A percentile compares a stretch with the other conserved stretches of the same genome.
Conservation (phyloP, 2,329 filamentous ascomycete genomes). For the Alternaria metachromatica region DNA sequence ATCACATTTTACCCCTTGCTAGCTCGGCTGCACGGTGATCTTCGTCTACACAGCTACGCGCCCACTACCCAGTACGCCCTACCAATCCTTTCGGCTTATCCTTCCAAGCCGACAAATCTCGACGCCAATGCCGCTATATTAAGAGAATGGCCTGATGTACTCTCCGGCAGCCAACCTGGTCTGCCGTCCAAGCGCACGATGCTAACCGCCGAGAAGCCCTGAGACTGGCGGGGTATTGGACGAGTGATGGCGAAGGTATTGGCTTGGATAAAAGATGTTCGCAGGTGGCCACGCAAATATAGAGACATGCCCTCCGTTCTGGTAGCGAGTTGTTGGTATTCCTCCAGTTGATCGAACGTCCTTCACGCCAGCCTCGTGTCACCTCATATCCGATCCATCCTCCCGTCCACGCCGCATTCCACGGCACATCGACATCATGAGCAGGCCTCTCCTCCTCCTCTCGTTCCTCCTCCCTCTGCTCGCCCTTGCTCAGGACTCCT, state of each 20-base stretch:
- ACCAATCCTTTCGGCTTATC: constrained; percentile 39
- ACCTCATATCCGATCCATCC: constrained; percentile 29
- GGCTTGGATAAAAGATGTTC: constrained; percentile 28
- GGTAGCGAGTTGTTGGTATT: constrained; percentile 33
- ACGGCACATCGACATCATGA: constrained; percentile 31
- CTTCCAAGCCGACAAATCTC: constrained; percentile 33
- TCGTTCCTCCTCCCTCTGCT: constrained; percentile 37
- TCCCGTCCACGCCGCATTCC: constrained; percentile 20
- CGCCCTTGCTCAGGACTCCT: constrained; percentile 36
- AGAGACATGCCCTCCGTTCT: constrained; percentile 36
- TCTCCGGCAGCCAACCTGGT: constrained; percentile 29
- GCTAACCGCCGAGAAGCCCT: constrained; percentile 37
- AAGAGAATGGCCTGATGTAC: constrained; percentile 30
- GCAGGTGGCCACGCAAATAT: constrained; percentile 40
- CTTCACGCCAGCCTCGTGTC: constrained; percentile 39
- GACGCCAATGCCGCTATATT: constrained; percentile 40
- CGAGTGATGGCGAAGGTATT: constrained; percentile 25
- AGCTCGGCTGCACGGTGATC: constrained; percentile 39
- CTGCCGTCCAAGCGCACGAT: constrained; percentile 33
- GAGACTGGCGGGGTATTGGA: constrained; percentile 35
- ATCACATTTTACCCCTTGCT: constrained; percentile 25
- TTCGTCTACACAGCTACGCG: constrained; percentile 43
- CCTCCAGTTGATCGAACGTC: constrained; percentile 39
- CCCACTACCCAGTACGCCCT: constrained; percentile 28
- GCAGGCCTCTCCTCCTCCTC: constrained; percentile 31